Evolutionary conservation across 148 eudicot species (phyloP), one percentile per base, ranked within the genome.

Genomic region (Vaccinium myrtillus): DNA sequence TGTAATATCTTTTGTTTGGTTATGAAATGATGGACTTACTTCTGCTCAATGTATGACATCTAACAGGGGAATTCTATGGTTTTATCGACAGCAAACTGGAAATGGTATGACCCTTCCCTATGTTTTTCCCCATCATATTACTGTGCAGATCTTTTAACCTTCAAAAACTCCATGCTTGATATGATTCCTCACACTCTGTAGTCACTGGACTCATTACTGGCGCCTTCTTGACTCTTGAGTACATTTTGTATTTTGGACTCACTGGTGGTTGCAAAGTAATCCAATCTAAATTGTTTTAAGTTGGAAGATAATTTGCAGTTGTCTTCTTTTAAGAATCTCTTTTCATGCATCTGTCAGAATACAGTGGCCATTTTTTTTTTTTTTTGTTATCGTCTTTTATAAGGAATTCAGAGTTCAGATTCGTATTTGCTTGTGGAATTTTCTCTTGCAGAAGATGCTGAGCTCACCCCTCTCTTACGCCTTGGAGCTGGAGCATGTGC

Each of bases 401-500:
- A 73, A 82, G 51, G 74, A 73, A 70, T 54, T 77, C 67, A 36
- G 53, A 73, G 79, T 54, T 77, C 67, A 36, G 36, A 48, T 1
- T 32, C 50, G 15, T 32, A 32, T 32, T 73, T 39, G 23, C n/a
- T 5, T 36, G 50, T 15, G 46, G 23, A 32, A 73, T 39, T 78
- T n/a, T 46, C 25, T 80, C 76, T 65, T 86, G 82, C 93, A 96
- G 98, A 92, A 90, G 86, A 93, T 87, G 98, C 95, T 88, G 93
- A 92, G 81, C 90, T 96, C 50, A 94, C 95, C 87, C 98, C 98
- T 84, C 54, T 92, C 36, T 81, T 96, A 85, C 98, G 98, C 81
- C 98, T 96, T 87, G 98, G 95, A 85, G 97, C 98, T 77, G 98
- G 98, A 90, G 97, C 98, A 48, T 93, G 94, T 91, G 98, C 98